Conservation (phyloP, 306 rosid genomes). For the Citrullus colocynthis region DNA sequence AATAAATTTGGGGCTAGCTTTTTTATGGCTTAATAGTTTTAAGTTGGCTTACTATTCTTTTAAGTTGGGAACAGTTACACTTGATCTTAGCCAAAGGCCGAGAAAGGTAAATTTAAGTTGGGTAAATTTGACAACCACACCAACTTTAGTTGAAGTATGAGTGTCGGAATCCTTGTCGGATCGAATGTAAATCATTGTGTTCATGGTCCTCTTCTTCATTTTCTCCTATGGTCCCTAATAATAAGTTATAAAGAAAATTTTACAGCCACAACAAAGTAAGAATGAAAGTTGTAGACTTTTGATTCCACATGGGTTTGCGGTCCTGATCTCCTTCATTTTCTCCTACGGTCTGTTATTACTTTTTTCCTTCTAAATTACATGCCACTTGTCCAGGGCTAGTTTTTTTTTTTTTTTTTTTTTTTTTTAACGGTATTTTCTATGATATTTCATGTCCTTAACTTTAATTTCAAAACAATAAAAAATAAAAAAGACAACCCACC, state of each 20-base stretch:
- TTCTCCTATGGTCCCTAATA: background rate
- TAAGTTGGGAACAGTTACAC: no score
- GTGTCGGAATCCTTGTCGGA: background rate
- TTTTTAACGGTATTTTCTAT: background rate
- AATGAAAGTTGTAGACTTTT: background rate
- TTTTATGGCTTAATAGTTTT: no score
- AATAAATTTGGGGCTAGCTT: no score
- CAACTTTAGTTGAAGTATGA: background rate
- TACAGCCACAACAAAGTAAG: background rate
- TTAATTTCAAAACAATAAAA: background rate
- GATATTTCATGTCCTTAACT: background rate
- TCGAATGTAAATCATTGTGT: background rate
- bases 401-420: background rate
- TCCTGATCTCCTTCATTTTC: background rate
- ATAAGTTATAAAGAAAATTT: background rate
- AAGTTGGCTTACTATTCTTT: no score
- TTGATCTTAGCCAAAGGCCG: no score
- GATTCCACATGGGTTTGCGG: background rate
- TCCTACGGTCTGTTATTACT: background rate
- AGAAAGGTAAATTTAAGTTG: no score
- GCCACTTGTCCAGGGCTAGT: background rate
- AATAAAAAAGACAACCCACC: no score
- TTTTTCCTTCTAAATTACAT: background rate
- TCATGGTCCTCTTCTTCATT: background rate
- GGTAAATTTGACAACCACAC: background rate